A percentile compares a stretch with the other conserved stretches of the same genome.
These are phyloP conservation scores for Pilatotrama ljubarskyi DNA, from an alignment of 768 basidiomycete species.

Conservation along the genomic window DNA sequence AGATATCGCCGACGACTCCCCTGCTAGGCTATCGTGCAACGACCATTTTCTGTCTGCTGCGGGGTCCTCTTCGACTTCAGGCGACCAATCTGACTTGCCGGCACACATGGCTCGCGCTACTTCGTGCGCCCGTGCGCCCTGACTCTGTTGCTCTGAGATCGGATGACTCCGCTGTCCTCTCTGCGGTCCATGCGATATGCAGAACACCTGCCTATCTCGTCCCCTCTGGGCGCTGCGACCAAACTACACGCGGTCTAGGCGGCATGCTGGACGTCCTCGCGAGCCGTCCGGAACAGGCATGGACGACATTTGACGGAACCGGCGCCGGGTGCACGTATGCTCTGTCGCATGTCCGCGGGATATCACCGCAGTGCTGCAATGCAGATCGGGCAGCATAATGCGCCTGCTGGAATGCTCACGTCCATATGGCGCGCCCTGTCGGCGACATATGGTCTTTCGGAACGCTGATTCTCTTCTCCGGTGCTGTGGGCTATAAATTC, in stretches of 20 bases:
- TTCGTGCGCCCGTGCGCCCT: constrained; percentile 8
- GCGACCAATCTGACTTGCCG: constrained; percentile 8
- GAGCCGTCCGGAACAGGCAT: constrained; percentile 1
- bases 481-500: not conserved
- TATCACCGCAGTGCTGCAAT: not conserved
- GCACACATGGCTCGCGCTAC: constrained; percentile 6
- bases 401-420: not conserved
- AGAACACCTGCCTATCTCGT: constrained; percentile 9
- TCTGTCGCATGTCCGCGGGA: not conserved
- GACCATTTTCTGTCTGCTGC: not conserved
- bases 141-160: not conserved
- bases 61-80: not conserved
- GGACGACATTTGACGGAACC: not conserved
- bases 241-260: not conserved
- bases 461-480: not conserved
- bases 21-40: not conserved
- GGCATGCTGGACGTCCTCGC: not conserved
- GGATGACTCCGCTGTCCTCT: not conserved
- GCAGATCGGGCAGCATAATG: not conserved
- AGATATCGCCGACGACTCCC: not conserved
- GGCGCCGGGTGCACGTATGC: not conserved
- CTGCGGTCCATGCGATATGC: constrained; percentile 6
- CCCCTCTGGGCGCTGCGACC: not conserved
- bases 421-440: constrained; percentile 8
- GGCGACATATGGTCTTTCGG: constrained; percentile 16